A percentile compares a stretch with the other conserved stretches of the same genome.
These are phyloP conservation scores for Agapanthus africanus DNA, from an alignment of 106 monocot genomes.

Conservation along the genomic window DNA sequence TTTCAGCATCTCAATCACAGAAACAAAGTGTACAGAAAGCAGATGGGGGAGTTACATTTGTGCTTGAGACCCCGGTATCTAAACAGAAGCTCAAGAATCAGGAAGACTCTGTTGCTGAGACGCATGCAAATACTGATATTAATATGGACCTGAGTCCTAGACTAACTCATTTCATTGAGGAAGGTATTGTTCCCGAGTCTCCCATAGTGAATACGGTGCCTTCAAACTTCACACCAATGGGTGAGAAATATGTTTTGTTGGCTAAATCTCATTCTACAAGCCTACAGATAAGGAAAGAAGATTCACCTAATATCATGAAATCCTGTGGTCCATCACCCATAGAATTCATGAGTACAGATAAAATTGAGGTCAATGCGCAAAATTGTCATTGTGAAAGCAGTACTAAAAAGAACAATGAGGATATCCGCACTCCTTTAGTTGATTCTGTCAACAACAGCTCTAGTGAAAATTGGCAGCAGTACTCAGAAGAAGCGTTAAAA, in stretches of 20 bases:
- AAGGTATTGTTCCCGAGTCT: constrained; percentile 93
- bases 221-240: neutral
- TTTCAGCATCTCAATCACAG: constrained; percentile 9
- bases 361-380: constrained; percentile 1
- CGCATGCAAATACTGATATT: constrained; percentile 10
- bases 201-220: constrained; percentile 22
- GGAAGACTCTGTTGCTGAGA: constrained; percentile 14
- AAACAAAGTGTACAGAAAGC: constrained; percentile 4
- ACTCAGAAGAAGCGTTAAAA: constrained; percentile 35
- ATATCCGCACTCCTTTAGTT: constrained; percentile 33
- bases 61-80: constrained; percentile 17
- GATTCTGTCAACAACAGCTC: constrained; percentile 29
- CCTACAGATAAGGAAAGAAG: neutral
- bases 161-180: constrained; percentile 68
- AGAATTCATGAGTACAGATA: constrained; percentile 1
- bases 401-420: constrained; percentile 10
- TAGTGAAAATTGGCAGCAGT: constrained; percentile 52
- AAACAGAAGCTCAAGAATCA: constrained; percentile 1
- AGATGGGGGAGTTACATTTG: neutral
- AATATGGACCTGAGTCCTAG: constrained; percentile 48
- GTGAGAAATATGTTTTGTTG: constrained; percentile 13
- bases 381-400: constrained; percentile 6
- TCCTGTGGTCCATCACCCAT: constrained; percentile 3
- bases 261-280: neutral
- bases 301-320: neutral